Base-by-base conservation (phyloP, 106 monocot species). In the Allium cepa region DNA sequence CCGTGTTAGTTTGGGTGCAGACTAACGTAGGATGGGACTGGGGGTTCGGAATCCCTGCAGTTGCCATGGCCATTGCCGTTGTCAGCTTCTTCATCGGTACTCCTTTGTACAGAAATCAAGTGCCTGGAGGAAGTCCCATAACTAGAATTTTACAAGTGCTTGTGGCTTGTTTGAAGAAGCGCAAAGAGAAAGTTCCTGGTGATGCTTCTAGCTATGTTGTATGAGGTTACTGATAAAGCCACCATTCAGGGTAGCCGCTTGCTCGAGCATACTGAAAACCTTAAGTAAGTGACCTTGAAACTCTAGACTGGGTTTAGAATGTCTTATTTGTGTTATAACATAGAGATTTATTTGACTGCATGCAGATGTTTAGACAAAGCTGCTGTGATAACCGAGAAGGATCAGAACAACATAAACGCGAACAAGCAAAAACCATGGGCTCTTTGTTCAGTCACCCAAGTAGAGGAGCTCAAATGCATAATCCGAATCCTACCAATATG, bases 1-100 rank as follows among this genome's bases (percentile, higher is more conserved):
- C 83, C 7, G 79, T 72, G 53, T 49, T 83, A 50, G 83, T 83
- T 10, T 83, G 67, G 52, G 56, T 83, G 50, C 83, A 83, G 68
- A 83, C 71, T 9, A 75, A 79, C 67, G 83, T 79, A 27, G 79
- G 83, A 22, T 76, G 79, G 79, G 69, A 79, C 6, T 79, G 79
- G 83, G 83, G 83, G 4, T 83, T 83, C 27, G 83, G 83, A 27
- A 76, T 83, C n/a, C 83, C 83, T 3, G 79, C 83, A 27, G 79
- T 76, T 14, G 72, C 64, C 10, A 83, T 83, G 83, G 79, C 79
- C 51, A 48, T 79, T 51, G 79, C 83, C 14, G 73, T 83, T 50
- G 79, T 53, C 50, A 66, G 79, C 63, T 83, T 83, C 76, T 76
- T 83, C 67, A 9, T 69, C 0, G 83, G 83, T 58, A 79, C 79